Percentiles rank a stretch among this genome's conserved stretches.
These are phyloP conservation scores for Dictyostelium purpureum DNA, from an alignment of 78 protist genomes.

Conservation along the genomic window DNA sequence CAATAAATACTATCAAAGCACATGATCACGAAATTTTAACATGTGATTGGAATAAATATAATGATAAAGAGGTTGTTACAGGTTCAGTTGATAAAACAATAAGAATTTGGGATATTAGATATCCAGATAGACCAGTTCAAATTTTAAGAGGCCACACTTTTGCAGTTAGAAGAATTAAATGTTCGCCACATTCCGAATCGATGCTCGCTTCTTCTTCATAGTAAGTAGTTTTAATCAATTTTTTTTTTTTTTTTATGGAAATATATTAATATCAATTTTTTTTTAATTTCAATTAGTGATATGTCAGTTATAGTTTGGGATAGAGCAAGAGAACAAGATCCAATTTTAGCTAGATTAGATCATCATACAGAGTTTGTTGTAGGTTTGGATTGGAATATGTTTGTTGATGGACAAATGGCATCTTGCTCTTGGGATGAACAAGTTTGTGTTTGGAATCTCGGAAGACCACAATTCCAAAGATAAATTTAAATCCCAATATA, in stretches of 20 bases:
- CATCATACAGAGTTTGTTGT: slow-evolving; percentile 90
- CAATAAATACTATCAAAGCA: slow-evolving; percentile 73
- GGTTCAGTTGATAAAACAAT: slow-evolving; percentile 86
- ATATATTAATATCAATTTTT: not conserved
- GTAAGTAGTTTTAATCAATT: slow-evolving; percentile 27
- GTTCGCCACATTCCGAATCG: slow-evolving; percentile 86
- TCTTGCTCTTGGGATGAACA: slow-evolving; percentile 78
- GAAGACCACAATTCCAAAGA: too few species aligned
- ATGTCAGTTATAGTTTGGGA: slow-evolving; percentile 86
- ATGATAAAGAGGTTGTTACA: slow-evolving; percentile 76
- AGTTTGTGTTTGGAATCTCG: slow-evolving; percentile 72
- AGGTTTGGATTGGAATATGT: slow-evolving; percentile 87
- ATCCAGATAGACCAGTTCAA: slow-evolving; percentile 45
- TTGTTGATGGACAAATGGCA: slow-evolving; percentile 84
- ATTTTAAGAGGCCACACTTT: slow-evolving; percentile 81
- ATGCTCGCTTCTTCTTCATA: slow-evolving; percentile 83
- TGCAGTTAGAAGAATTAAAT: slow-evolving; percentile 87
- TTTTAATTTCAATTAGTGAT: slow-evolving; percentile 42
- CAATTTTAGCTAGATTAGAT: slow-evolving; percentile 72
- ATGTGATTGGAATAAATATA: slow-evolving; percentile 91
- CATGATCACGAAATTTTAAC: slow-evolving; percentile 86
- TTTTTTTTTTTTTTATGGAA: not conserved
- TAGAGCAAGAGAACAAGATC: slow-evolving; percentile 61
- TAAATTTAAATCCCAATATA: too few species aligned
- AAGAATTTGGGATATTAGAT: slow-evolving; percentile 87